phyloP scores from a whole-genome alignment of 768 basidiomycete species.

The Mycena venus region DNA sequence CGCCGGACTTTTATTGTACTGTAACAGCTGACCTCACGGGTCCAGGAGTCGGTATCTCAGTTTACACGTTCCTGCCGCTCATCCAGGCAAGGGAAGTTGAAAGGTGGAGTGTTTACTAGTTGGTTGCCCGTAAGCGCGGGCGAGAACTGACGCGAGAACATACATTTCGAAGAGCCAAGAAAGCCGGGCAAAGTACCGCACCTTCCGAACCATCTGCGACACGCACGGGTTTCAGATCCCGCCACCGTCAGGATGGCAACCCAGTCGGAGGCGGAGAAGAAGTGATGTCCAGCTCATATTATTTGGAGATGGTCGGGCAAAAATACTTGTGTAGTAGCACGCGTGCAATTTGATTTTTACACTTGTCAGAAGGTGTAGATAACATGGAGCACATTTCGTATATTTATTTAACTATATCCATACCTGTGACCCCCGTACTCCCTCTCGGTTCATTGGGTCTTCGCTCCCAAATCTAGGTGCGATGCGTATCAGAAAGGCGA shows the following conservation, averaged over 20 bases:
- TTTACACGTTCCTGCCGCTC: conserved; percentile 30
- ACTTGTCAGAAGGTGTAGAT: conserved; percentile 19
- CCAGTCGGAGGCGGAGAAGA: neutral
- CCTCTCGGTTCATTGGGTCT: conserved; percentile 49
- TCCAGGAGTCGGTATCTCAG: conserved; percentile 25
- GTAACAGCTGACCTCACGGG: neutral
- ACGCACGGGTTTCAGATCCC: neutral
- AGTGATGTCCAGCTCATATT: conserved; percentile 1
- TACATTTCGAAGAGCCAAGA: neutral
- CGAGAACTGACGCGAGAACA: neutral
- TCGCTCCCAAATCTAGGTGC: conserved; percentile 73
- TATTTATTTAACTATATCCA: conserved; percentile 48
- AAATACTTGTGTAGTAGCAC: neutral
- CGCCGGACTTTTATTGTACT: no score
- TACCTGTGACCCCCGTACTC: conserved; percentile 39
- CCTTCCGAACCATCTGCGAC: neutral
- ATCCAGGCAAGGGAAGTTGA: conserved; percentile 24
- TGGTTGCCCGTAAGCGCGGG: neutral
- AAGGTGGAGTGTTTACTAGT: conserved; percentile 8
- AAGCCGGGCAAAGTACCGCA: neutral
- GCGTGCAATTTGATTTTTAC: conserved; percentile 2
- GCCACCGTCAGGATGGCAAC: neutral
- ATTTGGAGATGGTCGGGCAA: neutral
- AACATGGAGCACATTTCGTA: conserved; percentile 10
- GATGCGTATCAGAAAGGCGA: conserved; percentile 18